Conservation (phyloP, 306 rosid genomes). For the Coriaria nepalensis region DNA sequence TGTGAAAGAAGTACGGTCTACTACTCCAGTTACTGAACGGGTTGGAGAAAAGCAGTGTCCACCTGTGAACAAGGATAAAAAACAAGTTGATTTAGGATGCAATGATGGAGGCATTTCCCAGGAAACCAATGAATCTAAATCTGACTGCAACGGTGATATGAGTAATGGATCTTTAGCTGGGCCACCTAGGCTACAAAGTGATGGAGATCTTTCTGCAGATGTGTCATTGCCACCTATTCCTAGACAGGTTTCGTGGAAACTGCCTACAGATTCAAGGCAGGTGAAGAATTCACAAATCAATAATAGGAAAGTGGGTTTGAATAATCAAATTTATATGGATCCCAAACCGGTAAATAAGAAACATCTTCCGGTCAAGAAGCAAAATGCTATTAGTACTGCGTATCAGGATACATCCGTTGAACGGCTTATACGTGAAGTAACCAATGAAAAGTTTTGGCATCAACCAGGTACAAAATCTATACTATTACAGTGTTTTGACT, state of each 20-base stretch:
- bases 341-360: slow-evolving; percentile 60
- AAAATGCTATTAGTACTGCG: slow-evolving; percentile 30
- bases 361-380: slow-evolving; percentile 63
- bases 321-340: slow-evolving; percentile 51
- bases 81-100: slow-evolving; percentile 36
- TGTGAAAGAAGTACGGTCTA: slow-evolving; percentile 56
- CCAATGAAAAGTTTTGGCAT: slow-evolving; percentile 94
- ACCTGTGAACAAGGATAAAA: slow-evolving; percentile 45
- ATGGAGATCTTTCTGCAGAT: slow-evolving; percentile 47
- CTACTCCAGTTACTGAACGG: slow-evolving; percentile 47
- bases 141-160: slow-evolving; percentile 59
- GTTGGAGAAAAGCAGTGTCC: slow-evolving; percentile 36
- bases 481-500: slow-evolving; percentile 1
- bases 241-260: slow-evolving; percentile 89
- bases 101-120: slow-evolving; percentile 40
- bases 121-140: slow-evolving; percentile 48
- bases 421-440: slow-evolving; percentile 96
- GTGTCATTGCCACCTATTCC: slow-evolving; percentile 51
- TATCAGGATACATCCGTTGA: slow-evolving; percentile 89
- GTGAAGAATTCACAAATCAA: slow-evolving; percentile 39
- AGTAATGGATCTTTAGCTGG: slow-evolving; percentile 37
- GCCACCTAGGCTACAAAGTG: slow-evolving; percentile 52
- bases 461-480: slow-evolving; percentile 59
- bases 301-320: slow-evolving; percentile 49
- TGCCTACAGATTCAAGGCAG: slow-evolving; percentile 53